Evolutionary conservation across 768 basidiomycete genomes (phyloP).

Genomic region (Paxillus ammoniavirescens): DNA sequence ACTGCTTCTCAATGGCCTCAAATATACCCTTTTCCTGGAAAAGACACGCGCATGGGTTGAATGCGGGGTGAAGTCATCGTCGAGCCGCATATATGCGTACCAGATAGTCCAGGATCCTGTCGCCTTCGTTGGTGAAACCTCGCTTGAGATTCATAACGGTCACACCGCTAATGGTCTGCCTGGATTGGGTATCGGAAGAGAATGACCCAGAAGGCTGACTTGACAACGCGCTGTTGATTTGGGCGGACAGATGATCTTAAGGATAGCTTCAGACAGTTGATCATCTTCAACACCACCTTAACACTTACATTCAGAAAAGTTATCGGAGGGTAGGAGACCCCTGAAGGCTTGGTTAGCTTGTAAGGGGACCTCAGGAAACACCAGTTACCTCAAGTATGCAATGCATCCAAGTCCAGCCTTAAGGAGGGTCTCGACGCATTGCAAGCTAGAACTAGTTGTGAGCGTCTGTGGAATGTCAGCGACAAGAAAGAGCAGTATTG

Average conservation of each 20-base stretch:
- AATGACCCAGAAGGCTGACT: constrained; percentile 36
- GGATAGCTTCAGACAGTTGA: not conserved
- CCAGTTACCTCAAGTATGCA: constrained; percentile 62
- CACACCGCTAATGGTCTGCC: constrained; percentile 56
- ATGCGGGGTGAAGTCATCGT: constrained; percentile 2
- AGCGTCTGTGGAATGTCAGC: constrained; percentile 38
- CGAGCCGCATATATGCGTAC: constrained; percentile 40
- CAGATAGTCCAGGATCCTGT: constrained; percentile 78
- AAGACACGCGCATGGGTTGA: not conserved
- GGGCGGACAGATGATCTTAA: constrained; percentile 29
- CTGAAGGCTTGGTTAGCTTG: constrained; percentile 35
- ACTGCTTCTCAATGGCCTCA: constrained; percentile 81
- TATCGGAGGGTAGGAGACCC: constrained; percentile 75
- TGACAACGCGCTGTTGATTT: constrained; percentile 28
- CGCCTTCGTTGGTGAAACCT: constrained; percentile 80
- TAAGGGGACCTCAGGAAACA: not conserved
- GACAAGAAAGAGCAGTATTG: not conserved
- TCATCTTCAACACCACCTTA: not conserved
- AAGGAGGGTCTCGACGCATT: constrained; percentile 69
- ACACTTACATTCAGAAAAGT: constrained; percentile 63
- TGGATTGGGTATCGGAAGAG: constrained; percentile 34
- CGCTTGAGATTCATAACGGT: constrained; percentile 72
- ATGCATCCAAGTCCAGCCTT: constrained; percentile 75
- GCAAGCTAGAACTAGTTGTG: constrained; percentile 59
- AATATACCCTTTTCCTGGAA: constrained; percentile 81